Percentiles rank a stretch among this genome's conserved stretches.
Evolutionary conservation across 75 land plant genomes (phyloP).

Genomic region (Picea sitchensis): DNA sequence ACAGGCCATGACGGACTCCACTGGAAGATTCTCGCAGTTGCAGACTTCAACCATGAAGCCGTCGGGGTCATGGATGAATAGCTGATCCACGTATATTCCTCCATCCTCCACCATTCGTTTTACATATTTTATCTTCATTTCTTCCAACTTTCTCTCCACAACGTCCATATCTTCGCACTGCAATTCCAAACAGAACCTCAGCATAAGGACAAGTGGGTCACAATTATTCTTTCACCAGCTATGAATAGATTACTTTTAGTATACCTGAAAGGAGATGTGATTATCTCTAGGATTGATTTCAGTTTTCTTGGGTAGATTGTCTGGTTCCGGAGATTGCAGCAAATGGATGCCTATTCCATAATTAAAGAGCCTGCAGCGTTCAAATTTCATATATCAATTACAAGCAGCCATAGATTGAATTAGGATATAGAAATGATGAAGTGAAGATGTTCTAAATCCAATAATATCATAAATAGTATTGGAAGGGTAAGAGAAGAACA

Average conservation of each 20-base stretch:
- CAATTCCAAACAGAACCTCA: neutral
- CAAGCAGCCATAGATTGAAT: no score
- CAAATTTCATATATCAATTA: no score
- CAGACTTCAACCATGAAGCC: slow-evolving; percentile 66
- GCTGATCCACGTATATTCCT: slow-evolving; percentile 27
- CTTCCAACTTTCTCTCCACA: slow-evolving; percentile 19
- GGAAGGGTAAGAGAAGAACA: no score
- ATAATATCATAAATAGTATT: no score
- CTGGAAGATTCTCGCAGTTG: slow-evolving; percentile 38
- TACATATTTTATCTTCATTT: slow-evolving; percentile 27
- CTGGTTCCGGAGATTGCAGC: slow-evolving; percentile 11
- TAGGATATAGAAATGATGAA: no score
- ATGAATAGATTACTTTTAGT: neutral
- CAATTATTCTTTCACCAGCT: neutral
- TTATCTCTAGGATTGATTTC: slow-evolving; percentile 36
- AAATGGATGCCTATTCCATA: slow-evolving; percentile 43
- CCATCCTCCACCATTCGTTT: slow-evolving; percentile 20
- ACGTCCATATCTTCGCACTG: slow-evolving; percentile 23
- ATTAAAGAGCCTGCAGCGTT: slow-evolving; percentile 28
- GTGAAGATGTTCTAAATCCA: no score
- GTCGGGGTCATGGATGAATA: slow-evolving; percentile 48
- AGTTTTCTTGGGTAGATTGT: neutral
- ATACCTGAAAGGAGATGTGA: slow-evolving; percentile 44
- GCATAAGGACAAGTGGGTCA: neutral
- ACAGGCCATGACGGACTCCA: no score